A percentile compares a stretch with the other conserved stretches of the same genome.
Conservation (phyloP, 768 basidiomycete genomes). For the Pisolithus microcarpus region DNA sequence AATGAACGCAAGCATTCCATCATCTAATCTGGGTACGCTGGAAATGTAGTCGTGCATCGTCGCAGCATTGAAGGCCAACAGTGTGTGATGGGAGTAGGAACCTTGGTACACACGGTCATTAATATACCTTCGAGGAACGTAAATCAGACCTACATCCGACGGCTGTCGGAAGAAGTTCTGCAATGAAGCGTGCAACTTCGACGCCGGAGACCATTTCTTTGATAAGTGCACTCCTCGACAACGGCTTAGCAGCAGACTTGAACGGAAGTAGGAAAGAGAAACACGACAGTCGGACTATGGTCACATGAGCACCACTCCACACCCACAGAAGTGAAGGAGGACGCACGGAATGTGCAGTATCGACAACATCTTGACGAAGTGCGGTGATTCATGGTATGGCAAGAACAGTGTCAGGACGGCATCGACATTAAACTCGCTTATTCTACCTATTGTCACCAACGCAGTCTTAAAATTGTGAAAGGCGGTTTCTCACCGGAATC, state of each 20-base stretch:
- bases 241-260: slow-evolving; percentile 67
- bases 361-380: slow-evolving; percentile 88
- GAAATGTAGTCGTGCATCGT: slow-evolving; percentile 75
- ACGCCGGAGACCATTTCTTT: slow-evolving; percentile 67
- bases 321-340: background rate
- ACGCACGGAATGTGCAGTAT: slow-evolving; percentile 73
- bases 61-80: slow-evolving; percentile 79
- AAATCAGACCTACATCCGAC: slow-evolving; percentile 33
- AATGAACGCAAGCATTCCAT: slow-evolving; percentile 57
- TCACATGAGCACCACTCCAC: slow-evolving; percentile 1
- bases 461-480: background rate
- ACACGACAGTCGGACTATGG: slow-evolving; percentile 46
- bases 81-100: slow-evolving; percentile 51
- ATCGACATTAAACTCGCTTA: slow-evolving; percentile 89
- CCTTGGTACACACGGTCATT: slow-evolving; percentile 17
- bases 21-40: slow-evolving; percentile 47
- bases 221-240: slow-evolving; percentile 69
- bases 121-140: background rate
- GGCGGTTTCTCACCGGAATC: slow-evolving; percentile 64
- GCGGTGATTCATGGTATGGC: slow-evolving; percentile 91
- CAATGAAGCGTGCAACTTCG: slow-evolving; percentile 67
- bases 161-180: slow-evolving; percentile 54
- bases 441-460: slow-evolving; percentile 37
- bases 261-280: slow-evolving; percentile 70
- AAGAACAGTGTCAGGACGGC: slow-evolving; percentile 74